Evolutionary conservation across 768 basidiomycete genomes (phyloP), one percentile per base, ranked within the genome.

Genomic region (Russula dissimulans): DNA sequence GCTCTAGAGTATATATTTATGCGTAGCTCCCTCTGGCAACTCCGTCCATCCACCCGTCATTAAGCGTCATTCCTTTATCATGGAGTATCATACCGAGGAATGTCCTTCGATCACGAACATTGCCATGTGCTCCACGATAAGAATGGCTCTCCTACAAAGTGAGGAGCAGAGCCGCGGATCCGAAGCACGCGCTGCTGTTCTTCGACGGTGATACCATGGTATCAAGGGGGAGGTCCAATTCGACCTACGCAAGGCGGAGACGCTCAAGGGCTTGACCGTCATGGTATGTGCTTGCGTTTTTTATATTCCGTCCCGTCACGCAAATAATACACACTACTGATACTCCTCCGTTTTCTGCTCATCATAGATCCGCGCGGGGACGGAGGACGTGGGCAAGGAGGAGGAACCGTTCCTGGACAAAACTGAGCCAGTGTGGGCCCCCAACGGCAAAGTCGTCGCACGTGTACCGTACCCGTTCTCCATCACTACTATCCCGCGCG

Each of bases 161-260:
- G 15, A 46, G 39, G 14, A 65, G 60, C 57, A 62, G 64, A 32
- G 64, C 64, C 11, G 38, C 34, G 18, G 34, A 46, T 44, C 15
- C 56, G n/a, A 65, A 59, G 41, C 12, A 57, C 41, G 22, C 39
- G 22, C 56, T 57, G 5, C 26, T 62, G 39, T 62, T 43, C 54
- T 56, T 62, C n/a, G 57, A 58, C 2, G 51, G 61, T 9, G 64
- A 65, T 57, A 31, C 59, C 54, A 48, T 9, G 64, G 62, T 57
- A 31, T 63, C 54, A 48, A 12, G 26, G 64, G 64, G 6, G 52
- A 59, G 46, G 41, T 63, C 41, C n/a, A n/a, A n/a, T n/a, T 63
- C 12, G 54, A 59, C 54, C 41, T 65, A 9, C 49, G 34, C 17
- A 63, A 52, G 41, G 39, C 57, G 3, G 49, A 65, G 61, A 55